Evolutionary conservation across 805 yeast species (phyloP).

Genomic region (Saturnispora bothae): DNA sequence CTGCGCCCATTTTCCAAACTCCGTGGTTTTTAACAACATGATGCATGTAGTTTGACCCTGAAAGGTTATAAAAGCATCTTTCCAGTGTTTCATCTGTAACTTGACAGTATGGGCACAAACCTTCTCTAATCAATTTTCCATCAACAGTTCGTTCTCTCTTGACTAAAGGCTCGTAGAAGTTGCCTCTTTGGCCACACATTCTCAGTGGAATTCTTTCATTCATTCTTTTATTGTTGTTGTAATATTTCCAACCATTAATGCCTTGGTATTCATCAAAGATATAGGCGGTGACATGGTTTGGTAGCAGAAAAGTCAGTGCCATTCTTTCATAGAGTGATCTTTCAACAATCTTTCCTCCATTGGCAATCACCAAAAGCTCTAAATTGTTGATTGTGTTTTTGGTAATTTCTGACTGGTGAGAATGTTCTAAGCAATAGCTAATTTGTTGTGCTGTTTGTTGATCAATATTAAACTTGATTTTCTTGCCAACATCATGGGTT

Average conservation of each 20-base stretch:
- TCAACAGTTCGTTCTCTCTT: slow-evolving; percentile 12
- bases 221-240: slow-evolving; percentile 2
- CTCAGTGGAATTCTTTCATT: slow-evolving; percentile 7
- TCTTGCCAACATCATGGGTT: no score
- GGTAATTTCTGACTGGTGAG: no score
- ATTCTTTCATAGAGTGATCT: background rate
- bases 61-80: slow-evolving; percentile 17
- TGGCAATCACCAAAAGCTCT: no score
- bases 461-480: no score
- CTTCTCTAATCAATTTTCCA: slow-evolving; percentile 17
- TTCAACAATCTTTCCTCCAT: no score
- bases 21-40: slow-evolving; percentile 27
- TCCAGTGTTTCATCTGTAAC: slow-evolving; percentile 2
- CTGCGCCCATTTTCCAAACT: slow-evolving; percentile 23
- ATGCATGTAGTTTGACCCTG: slow-evolving; percentile 22
- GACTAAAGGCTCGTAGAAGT: slow-evolving; percentile 15
- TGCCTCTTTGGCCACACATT: slow-evolving; percentile 4
- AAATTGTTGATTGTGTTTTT: no score
- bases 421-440: no score
- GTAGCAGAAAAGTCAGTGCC: slow-evolving; percentile 1
- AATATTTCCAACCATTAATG: slow-evolving; percentile 8
- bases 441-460: no score
- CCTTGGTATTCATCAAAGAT: slow-evolving; percentile 1
- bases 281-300: slow-evolving; percentile 3
- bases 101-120: slow-evolving; percentile 26